A percentile compares a stretch with the other conserved stretches of the same genome.
Evolutionary conservation across 495 filamentous ascomycete species (phyloP).

Genomic region (Polyplosphaeria fusca): DNA sequence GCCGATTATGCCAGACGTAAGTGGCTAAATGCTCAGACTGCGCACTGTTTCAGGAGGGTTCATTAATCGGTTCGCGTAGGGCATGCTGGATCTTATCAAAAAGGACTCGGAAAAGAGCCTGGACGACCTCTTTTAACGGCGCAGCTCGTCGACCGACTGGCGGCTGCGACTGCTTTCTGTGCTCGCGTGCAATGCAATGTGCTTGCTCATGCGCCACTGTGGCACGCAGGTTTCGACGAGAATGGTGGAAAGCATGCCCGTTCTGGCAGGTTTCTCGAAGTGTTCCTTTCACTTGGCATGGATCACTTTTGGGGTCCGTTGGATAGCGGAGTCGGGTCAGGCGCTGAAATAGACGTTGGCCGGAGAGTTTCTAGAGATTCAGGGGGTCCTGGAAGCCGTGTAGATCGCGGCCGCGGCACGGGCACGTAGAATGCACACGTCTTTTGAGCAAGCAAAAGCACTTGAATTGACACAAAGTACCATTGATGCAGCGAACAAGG

Average conservation of each 20-base stretch:
- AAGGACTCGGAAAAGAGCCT: conserved; percentile 90
- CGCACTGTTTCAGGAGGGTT: conserved; percentile 6
- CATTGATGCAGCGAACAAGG: too few relatives aligned
- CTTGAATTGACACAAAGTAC: too few relatives aligned
- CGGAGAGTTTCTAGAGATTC: too few relatives aligned
- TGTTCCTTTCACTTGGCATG: too few relatives aligned
- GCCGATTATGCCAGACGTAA: conserved; percentile 86
- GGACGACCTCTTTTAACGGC: conserved; percentile 71
- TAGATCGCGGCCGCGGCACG: too few relatives aligned
- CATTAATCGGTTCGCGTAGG: conserved; percentile 49
- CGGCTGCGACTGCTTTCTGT: not conserved
- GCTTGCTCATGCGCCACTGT: conserved; percentile 21
- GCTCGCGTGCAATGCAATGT: conserved; percentile 7
- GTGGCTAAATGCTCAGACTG: conserved; percentile 28
- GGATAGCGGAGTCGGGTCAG: too few relatives aligned
- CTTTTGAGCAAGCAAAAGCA: too few relatives aligned
- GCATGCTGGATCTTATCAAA: conserved; percentile 91
- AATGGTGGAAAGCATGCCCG: conserved; percentile 11
- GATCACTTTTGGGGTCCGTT: too few relatives aligned
- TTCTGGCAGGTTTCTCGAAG: conserved; percentile 18
- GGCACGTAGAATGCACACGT: too few relatives aligned
- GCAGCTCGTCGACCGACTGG: not conserved
- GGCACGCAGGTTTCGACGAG: conserved; percentile 28
- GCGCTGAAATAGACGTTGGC: too few relatives aligned
- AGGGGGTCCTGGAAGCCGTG: too few relatives aligned